These are phyloP conservation scores for Fraxinus sp. DNA, from an alignment of 305 asterid genomes.

Conservation along the genomic window DNA sequence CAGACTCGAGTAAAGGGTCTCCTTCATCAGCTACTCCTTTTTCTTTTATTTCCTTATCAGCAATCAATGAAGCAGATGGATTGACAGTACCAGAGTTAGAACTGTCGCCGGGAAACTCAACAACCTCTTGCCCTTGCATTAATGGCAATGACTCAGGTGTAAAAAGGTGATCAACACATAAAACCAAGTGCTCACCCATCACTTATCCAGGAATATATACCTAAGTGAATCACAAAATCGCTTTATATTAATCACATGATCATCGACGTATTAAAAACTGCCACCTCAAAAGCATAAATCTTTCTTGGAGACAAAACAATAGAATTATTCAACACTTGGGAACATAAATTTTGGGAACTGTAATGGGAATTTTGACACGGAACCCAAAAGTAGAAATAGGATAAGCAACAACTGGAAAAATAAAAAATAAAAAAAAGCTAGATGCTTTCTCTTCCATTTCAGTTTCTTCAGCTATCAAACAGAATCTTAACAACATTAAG, in stretches of 20 bases:
- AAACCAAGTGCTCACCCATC: slow-evolving; percentile 44
- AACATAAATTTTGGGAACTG: neutral
- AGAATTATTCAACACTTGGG: neutral
- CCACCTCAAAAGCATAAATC: neutral
- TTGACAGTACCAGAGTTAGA: slow-evolving; percentile 21
- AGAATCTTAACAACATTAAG: neutral
- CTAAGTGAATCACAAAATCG: neutral
- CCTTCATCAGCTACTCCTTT: slow-evolving; percentile 33
- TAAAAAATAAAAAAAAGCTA: neutral
- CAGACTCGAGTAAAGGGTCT: slow-evolving; percentile 41
- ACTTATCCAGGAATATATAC: slow-evolving; percentile 17
- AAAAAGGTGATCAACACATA: slow-evolving; percentile 35
- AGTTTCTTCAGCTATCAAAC: neutral
- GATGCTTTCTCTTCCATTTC: neutral
- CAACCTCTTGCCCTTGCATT: slow-evolving; percentile 22
- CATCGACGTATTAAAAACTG: neutral
- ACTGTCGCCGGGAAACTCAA: slow-evolving; percentile 23
- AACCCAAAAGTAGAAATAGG: neutral
- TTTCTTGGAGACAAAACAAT: neutral
- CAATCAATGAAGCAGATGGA: slow-evolving; percentile 29
- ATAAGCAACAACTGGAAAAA: neutral
- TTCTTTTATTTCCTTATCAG: slow-evolving; percentile 23
- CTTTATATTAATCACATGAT: neutral
- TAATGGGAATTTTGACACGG: neutral
- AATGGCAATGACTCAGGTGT: slow-evolving; percentile 32